Percentiles rank a stretch among this genome's conserved stretches.
Evolutionary conservation across 202 grass and related monocot genomes (phyloP).

Genomic region (Panicum virgatum): DNA sequence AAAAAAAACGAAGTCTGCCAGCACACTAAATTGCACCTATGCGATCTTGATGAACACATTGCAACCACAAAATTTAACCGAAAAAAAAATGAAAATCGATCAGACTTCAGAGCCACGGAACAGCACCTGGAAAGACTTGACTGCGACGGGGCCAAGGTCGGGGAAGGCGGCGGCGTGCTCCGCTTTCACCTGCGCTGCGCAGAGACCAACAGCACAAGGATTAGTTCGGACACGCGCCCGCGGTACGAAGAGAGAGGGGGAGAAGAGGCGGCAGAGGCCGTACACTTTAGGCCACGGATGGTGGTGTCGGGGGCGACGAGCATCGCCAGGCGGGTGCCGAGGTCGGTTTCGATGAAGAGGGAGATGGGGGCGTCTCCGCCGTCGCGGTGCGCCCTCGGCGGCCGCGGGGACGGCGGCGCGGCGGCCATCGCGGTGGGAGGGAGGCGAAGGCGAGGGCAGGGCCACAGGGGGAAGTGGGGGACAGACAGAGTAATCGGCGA

Average conservation of each 20-base stretch:
- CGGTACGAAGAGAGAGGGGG: neutral
- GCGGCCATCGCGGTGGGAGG: slow-evolving; percentile 23
- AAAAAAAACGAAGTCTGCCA: neutral
- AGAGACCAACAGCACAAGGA: slow-evolving; percentile 18
- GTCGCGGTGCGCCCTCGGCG: neutral
- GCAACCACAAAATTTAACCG: neutral
- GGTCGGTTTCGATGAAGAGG: slow-evolving; percentile 61
- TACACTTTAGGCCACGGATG: slow-evolving; percentile 68
- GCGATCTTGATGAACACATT: neutral
- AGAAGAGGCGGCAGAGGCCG: neutral
- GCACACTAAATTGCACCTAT: neutral
- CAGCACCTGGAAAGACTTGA: slow-evolving; percentile 57
- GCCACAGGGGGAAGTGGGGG: too few relatives aligned
- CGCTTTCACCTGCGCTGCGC: slow-evolving; percentile 44
- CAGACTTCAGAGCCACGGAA: neutral
- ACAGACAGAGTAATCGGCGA: neutral
- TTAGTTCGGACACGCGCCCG: neutral
- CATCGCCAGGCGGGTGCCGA: slow-evolving; percentile 59
- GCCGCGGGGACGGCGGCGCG: slow-evolving; percentile 17
- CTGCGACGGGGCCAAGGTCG: slow-evolving; percentile 47
- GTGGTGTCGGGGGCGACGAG: slow-evolving; percentile 42
- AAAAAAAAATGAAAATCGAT: neutral
- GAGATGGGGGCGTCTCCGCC: neutral
- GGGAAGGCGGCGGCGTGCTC: slow-evolving; percentile 61
- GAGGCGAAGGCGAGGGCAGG: neutral